phyloP scores from a whole-genome alignment of 2,329 filamentous ascomycete genomes.

The Fusarium sp. region DNA sequence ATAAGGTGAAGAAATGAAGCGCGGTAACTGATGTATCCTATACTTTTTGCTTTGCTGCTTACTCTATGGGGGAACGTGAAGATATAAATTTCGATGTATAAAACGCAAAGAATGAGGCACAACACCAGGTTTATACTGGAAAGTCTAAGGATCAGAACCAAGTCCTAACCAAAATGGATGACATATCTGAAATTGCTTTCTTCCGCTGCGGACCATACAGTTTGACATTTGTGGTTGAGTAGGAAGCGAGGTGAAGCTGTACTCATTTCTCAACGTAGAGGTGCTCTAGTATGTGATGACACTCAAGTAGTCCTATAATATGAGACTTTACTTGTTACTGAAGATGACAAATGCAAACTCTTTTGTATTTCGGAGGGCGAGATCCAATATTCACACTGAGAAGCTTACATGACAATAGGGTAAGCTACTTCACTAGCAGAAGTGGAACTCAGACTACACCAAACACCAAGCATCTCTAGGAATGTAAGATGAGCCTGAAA shows the following conservation, averaged over 20 bases:
- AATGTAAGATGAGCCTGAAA: not conserved
- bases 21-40: not conserved
- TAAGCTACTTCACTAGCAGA: not conserved
- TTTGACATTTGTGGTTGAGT: too few species aligned
- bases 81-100: not conserved
- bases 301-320: fast-evolving
- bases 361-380: not conserved
- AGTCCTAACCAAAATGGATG: not conserved
- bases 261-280: too few species aligned
- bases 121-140: too few species aligned
- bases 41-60: not conserved
- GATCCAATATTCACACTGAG: not conserved
- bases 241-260: too few species aligned
- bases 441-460: not conserved
- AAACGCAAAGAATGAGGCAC: not conserved
- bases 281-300: not conserved
- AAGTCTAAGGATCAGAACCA: not conserved
- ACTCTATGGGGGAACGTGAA: not conserved
- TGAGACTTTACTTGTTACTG: not conserved
- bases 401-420: not conserved
- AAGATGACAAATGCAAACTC: not conserved
- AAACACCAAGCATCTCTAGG: not conserved
- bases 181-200: not conserved
- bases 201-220: too few species aligned
- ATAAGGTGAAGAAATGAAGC: not conserved